Conservation (phyloP, 768 basidiomycete species). For the Boletus edulis region DNA sequence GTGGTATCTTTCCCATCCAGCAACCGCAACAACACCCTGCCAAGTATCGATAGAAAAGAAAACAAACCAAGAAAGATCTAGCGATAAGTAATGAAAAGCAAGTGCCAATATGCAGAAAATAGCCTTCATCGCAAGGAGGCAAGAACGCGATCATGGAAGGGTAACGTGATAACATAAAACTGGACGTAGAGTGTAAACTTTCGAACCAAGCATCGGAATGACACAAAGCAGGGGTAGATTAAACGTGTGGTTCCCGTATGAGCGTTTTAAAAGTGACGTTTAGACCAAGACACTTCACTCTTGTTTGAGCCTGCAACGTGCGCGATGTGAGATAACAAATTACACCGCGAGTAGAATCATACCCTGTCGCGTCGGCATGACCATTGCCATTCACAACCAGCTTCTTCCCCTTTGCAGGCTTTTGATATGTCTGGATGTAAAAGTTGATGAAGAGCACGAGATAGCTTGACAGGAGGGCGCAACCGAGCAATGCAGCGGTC, state of each 20-base stretch:
- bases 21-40: slow-evolving; percentile 2
- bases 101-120: slow-evolving; percentile 13
- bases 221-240: slow-evolving; percentile 7
- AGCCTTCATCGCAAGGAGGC: slow-evolving; percentile 10
- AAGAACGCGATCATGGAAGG: slow-evolving; percentile 10
- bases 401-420: slow-evolving; percentile 43
- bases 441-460: slow-evolving; percentile 95
- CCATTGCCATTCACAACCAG: slow-evolving; percentile 43
- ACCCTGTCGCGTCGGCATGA: slow-evolving; percentile 38
- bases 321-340: neutral
- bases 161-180: slow-evolving; percentile 12
- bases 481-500: slow-evolving; percentile 85
- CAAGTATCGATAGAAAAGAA: neutral
- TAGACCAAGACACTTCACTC: slow-evolving; percentile 23
- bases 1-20: slow-evolving; percentile 12
- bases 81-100: slow-evolving; percentile 3
- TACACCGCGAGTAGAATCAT: slow-evolving; percentile 1
- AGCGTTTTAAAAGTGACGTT: neutral
- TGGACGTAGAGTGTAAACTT: slow-evolving; percentile 12
- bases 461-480: slow-evolving; percentile 84
- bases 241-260: slow-evolving; percentile 10
- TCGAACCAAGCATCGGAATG: slow-evolving; percentile 4
- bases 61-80: slow-evolving; percentile 12
- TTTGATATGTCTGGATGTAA: slow-evolving; percentile 84
- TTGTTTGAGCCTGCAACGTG: slow-evolving; percentile 31